Evolutionary conservation across 2,329 filamentous ascomycete genomes (phyloP), one percentile per base, ranked within the genome.

Genomic region (Paramyrothecium sp.): DNA sequence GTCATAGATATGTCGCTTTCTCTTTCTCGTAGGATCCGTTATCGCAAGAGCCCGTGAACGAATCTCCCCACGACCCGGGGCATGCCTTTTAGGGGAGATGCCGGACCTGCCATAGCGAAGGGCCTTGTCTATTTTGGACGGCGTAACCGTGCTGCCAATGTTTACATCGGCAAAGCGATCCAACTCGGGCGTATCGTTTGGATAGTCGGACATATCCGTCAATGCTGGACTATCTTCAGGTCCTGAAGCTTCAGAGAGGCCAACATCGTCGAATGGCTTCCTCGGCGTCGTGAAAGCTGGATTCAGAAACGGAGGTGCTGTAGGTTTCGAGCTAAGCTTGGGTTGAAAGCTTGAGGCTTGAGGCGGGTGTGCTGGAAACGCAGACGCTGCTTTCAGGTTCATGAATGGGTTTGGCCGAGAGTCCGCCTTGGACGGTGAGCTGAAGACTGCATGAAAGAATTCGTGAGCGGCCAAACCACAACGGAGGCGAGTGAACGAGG

Each of bases 21-120:
- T 78, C 72, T 82, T 87, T 65, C 80, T 79, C 63, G 81, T 77
- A 60, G 77, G 76, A 60, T 81, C 81, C 2, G 69, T 63, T 58
- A 67, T 67, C 58, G 71, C 66, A 64, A 70, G 62, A 63, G 76
- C 67, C 61, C 67, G 64, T 3, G 78, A 72, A 41, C 82, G 78
- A 53, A 91, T 83, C 63, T 90, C 88, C 49, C 88, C 89, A 62
- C 84, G 82, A 1, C 89, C 89, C 0, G 89, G 69, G 11, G 73
- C 61, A 38, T 75, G 67, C 57, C 74, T 76, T 57, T 74, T 73
- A 63, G 78, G 65, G 65, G 79, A 58, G 60, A 71, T 52, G 60
- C 67, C 57, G 22, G 72, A 69, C 57, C 74, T 79, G 54, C 72
- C 73, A 58, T 79, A 80, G 54, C 77, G 79, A 30, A 75, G 69